Evolutionary conservation across 805 yeast genomes (phyloP).

Genomic region (Maudiozyma turicensis): DNA sequence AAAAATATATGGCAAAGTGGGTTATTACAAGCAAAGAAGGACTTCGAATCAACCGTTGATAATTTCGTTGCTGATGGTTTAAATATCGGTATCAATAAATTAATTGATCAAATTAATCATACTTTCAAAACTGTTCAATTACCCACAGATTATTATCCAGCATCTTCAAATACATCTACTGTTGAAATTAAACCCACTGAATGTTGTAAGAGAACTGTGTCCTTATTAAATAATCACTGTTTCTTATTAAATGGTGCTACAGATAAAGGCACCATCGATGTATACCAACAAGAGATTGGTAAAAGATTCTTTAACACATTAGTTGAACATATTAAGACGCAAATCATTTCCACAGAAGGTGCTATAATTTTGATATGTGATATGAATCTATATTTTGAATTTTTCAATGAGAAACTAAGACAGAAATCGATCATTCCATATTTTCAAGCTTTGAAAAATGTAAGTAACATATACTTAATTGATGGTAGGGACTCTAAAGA

Average conservation of each 20-base stretch:
- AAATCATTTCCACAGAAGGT: constrained; percentile 68
- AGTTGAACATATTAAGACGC: constrained; percentile 66
- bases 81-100: constrained; percentile 82
- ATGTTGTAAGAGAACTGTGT: constrained; percentile 57
- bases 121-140: constrained; percentile 45
- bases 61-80: constrained; percentile 87
- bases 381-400: constrained; percentile 67
- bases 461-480: constrained; percentile 76
- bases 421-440: constrained; percentile 65
- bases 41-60: constrained; percentile 73
- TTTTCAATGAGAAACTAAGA: constrained; percentile 47
- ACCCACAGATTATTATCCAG: constrained; percentile 55
- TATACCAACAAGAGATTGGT: constrained; percentile 89
- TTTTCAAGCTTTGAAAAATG: constrained; percentile 69
- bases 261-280: constrained; percentile 80
- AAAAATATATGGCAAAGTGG: constrained; percentile 71
- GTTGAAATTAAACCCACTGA: constrained; percentile 40
- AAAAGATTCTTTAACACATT: constrained; percentile 70
- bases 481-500: constrained; percentile 62
- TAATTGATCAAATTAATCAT: constrained; percentile 70
- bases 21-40: constrained; percentile 68
- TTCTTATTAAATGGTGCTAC: constrained; percentile 69
- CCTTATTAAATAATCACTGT: constrained; percentile 60
- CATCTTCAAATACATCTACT: constrained; percentile 5
- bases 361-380: constrained; percentile 78